A percentile compares a stretch with the other conserved stretches of the same genome.
Conservation (phyloP, 2,329 filamentous ascomycete genomes). For the Colletotrichum musicola region DNA sequence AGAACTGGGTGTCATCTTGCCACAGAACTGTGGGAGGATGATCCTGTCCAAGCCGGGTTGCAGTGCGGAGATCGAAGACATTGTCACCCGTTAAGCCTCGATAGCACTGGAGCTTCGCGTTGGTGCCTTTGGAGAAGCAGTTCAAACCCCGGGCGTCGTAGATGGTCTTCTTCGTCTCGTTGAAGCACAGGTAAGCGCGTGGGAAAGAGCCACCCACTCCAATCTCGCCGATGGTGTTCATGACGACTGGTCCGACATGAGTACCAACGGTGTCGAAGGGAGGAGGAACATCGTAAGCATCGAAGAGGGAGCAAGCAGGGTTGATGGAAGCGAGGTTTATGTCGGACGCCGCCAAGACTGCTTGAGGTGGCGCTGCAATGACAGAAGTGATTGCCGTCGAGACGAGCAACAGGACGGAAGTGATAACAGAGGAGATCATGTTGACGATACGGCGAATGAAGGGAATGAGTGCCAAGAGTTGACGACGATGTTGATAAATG, state of each 20-base stretch:
- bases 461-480: background rate
- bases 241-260: background rate
- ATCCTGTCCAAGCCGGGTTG: background rate
- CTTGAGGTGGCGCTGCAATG: background rate
- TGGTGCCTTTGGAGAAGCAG: background rate
- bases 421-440: background rate
- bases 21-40: background rate
- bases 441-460: background rate
- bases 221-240: constrained; percentile 13
- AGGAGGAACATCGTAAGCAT: background rate
- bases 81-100: background rate
- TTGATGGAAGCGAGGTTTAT: background rate
- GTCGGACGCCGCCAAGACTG: background rate
- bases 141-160: background rate
- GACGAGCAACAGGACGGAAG: background rate
- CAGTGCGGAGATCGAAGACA: background rate
- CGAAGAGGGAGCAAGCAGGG: background rate
- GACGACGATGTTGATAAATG: background rate
- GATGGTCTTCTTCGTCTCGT: background rate
- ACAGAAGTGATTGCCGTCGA: background rate
- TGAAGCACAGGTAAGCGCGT: background rate
- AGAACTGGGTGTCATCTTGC: constrained; percentile 1
- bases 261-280: background rate
- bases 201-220: constrained; percentile 5
- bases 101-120: constrained; percentile 16